These are phyloP conservation scores for Hypholoma fasciculare DNA, from an alignment of 768 basidiomycete species.

Conservation along the genomic window DNA sequence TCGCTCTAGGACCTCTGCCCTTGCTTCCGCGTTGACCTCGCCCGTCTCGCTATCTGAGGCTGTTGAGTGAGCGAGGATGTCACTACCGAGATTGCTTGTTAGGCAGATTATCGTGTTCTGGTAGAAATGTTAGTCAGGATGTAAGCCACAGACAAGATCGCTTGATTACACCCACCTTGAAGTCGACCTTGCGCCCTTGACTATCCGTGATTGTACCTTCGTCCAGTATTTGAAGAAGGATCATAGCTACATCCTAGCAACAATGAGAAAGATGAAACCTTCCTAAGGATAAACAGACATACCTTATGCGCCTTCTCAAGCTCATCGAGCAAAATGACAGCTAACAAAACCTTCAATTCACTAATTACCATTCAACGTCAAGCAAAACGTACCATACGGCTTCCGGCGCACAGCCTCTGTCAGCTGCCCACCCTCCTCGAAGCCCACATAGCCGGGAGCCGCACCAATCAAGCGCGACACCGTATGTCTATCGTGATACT, in stretches of 20 bases:
- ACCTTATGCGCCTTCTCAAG: constrained; percentile 94
- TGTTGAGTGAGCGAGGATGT: constrained; percentile 69
- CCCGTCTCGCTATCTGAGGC: constrained; percentile 63
- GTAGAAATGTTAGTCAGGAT: too few relatives aligned
- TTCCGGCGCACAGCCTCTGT: constrained; percentile 92
- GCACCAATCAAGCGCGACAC: constrained; percentile 91
- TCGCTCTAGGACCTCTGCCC: constrained; percentile 67
- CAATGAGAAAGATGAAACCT: too few relatives aligned
- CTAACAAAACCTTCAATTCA: constrained; percentile 27
- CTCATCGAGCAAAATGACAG: constrained; percentile 81
- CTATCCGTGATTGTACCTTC: constrained; percentile 90
- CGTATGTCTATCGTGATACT: constrained; percentile 92
- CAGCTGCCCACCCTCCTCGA: constrained; percentile 86
- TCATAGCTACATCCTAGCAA: constrained; percentile 78
- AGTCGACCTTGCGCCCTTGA: constrained; percentile 90
- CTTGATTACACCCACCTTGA: constrained; percentile 52
- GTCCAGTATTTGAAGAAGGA: constrained; percentile 87
- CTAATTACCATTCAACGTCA: not conserved
- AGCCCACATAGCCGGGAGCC: constrained; percentile 91
- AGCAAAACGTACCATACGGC: constrained; percentile 65
- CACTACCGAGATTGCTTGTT: constrained; percentile 83
- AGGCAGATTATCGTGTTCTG: constrained; percentile 91
- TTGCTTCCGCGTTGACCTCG: constrained; percentile 59
- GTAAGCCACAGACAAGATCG: too few relatives aligned
- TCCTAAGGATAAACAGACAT: not conserved